These are phyloP conservation scores for Nissolia schottii DNA, from an alignment of 306 rosid genomes.

Conservation along the genomic window DNA sequence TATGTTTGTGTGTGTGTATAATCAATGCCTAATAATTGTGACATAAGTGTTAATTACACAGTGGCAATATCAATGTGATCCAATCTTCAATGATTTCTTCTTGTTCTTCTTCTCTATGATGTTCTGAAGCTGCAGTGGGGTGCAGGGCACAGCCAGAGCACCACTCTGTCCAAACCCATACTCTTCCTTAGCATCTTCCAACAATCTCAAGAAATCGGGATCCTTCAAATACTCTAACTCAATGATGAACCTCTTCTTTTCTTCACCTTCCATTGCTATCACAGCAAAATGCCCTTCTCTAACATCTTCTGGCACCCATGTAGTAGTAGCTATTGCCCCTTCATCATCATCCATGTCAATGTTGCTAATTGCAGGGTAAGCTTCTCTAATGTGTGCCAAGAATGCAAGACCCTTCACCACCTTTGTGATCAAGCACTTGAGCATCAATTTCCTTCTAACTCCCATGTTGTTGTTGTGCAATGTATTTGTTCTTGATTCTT, in stretches of 20 bases:
- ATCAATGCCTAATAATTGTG: not conserved
- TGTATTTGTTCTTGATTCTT: not conserved
- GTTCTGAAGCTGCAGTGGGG: constrained; percentile 48
- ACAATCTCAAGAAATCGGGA: constrained; percentile 53
- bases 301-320: constrained; percentile 38
- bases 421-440: constrained; percentile 37
- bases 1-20: not conserved
- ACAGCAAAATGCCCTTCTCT: constrained; percentile 62
- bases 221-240: constrained; percentile 47
- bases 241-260: constrained; percentile 51
- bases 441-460: constrained; percentile 26
- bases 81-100: no score
- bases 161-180: constrained; percentile 68
- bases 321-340: not conserved
- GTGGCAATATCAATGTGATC: no score
- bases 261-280: constrained; percentile 59
- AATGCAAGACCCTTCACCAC: constrained; percentile 33
- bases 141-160: constrained; percentile 61
- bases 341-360: constrained; percentile 21
- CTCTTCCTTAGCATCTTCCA: constrained; percentile 59
- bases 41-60: not conserved
- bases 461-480: not conserved
- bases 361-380: not conserved
- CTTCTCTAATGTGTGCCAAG: constrained; percentile 20
- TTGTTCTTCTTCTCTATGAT: constrained; percentile 35